phyloP scores from a whole-genome alignment of 179 eudicot species.

The Beta macrorhiza region DNA sequence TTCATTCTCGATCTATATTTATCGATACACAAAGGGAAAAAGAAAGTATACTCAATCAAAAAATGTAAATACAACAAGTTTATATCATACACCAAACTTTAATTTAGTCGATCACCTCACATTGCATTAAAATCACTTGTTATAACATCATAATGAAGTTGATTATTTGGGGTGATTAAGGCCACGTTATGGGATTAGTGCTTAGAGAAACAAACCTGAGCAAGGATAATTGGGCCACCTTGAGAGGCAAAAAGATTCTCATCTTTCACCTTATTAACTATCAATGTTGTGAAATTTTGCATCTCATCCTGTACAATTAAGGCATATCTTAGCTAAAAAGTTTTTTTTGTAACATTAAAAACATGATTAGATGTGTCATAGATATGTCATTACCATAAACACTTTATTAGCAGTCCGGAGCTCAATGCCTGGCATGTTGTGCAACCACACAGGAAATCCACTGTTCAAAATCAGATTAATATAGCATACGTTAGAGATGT shows the following conservation, averaged over 20 bases:
- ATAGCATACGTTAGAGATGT: too few relatives aligned
- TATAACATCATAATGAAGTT: too few relatives aligned
- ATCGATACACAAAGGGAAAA: too few relatives aligned
- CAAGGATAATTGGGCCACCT: slow-evolving; percentile 41
- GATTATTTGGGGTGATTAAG: too few relatives aligned
- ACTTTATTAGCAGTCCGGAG: slow-evolving; percentile 36
- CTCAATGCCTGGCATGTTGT: slow-evolving; percentile 42
- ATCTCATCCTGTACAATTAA: slow-evolving; percentile 34
- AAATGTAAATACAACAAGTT: neutral
- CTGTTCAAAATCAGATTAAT: slow-evolving; percentile 6
- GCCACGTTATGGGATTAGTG: neutral
- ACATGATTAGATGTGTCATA: too few relatives aligned
- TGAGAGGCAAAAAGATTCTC: slow-evolving; percentile 44
- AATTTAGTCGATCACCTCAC: too few relatives aligned
- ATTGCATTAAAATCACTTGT: too few relatives aligned
- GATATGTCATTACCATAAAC: slow-evolving; percentile 29
- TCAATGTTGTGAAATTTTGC: slow-evolving; percentile 39
- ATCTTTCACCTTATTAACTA: slow-evolving; percentile 38
- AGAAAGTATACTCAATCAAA: neutral
- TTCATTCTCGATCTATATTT: slow-evolving; percentile 64
- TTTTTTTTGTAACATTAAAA: too few relatives aligned
- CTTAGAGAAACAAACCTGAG: slow-evolving; percentile 31
- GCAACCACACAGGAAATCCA: slow-evolving; percentile 45
- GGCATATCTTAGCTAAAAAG: neutral
- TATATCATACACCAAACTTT: too few relatives aligned